Evolutionary conservation across 306 rosid species (phyloP).

Genomic region (Casuarina equisetifolia): DNA sequence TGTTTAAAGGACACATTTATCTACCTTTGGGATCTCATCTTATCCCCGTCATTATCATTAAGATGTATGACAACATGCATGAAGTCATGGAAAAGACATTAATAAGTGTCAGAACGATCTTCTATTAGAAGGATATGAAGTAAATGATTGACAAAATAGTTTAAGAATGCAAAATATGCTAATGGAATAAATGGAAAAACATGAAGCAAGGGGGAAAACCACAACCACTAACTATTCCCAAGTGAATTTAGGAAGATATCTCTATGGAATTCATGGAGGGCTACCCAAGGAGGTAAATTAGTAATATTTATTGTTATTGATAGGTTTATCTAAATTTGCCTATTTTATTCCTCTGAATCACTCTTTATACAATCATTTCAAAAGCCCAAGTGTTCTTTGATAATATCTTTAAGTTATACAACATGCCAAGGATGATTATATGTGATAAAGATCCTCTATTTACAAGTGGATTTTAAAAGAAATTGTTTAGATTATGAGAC

Average conservation of each 20-base stretch:
- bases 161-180: not conserved
- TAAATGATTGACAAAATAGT: not conserved
- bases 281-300: not conserved
- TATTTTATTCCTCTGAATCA: not conserved
- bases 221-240: not conserved
- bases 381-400: rapidly evolving
- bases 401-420: not conserved
- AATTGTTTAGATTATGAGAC: not conserved
- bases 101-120: not conserved
- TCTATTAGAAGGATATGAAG: not conserved
- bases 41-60: no score
- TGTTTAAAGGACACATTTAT: no score
- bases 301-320: not conserved
- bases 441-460: not conserved
- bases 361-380: rapidly evolving
- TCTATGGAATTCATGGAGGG: not conserved
- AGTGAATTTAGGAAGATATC: not conserved
- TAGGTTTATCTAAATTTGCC: not conserved
- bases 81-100: no score
- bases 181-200: not conserved
- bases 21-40: no score
- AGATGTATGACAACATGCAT: no score
- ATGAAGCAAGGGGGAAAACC: not conserved
- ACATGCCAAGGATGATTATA: rapidly evolving
- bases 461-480: not conserved